A percentile compares a stretch with the other conserved stretches of the same genome.
Conservation (phyloP, 257 asterid species). For the Handroanthus guayacan region DNA sequence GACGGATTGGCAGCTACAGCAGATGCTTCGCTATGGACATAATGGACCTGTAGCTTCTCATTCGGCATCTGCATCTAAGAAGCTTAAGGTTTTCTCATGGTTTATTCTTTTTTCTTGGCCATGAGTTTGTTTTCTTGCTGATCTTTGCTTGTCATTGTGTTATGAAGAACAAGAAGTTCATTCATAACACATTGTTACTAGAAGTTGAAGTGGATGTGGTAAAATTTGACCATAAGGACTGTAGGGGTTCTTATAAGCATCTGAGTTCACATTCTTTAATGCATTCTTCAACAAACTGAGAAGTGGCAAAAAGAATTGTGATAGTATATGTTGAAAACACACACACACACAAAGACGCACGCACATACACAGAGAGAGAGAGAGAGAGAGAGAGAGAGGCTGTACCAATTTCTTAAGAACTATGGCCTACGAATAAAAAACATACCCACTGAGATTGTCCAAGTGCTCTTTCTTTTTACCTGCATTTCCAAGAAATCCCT, state of each 20-base stretch:
- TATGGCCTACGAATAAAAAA: background rate
- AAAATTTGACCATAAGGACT: slow-evolving; percentile 1
- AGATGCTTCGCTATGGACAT: slow-evolving; percentile 63
- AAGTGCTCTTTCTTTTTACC: background rate
- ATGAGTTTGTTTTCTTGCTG: slow-evolving; percentile 16
- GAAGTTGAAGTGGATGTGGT: slow-evolving; percentile 1
- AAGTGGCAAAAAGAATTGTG: background rate
- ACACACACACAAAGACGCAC: background rate
- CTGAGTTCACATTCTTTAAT: background rate
- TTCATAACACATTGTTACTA: too few relatives aligned
- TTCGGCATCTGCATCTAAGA: slow-evolving; percentile 44
- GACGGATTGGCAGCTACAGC: slow-evolving; percentile 68
- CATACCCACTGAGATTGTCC: background rate
- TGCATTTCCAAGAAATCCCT: background rate
- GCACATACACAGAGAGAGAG: background rate
- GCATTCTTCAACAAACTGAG: background rate
- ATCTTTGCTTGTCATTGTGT: background rate
- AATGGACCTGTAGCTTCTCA: slow-evolving; percentile 51
- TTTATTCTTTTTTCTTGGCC: slow-evolving; percentile 13
- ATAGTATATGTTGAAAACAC: background rate
- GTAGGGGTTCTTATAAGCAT: background rate
- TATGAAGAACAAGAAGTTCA: too few relatives aligned
- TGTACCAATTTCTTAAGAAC: background rate
- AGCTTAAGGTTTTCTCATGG: slow-evolving; percentile 48
- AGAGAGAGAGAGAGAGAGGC: background rate